These are phyloP conservation scores for Carex sylvatica DNA, from an alignment of 202 grass and related monocot genomes.

Conservation along the genomic window DNA sequence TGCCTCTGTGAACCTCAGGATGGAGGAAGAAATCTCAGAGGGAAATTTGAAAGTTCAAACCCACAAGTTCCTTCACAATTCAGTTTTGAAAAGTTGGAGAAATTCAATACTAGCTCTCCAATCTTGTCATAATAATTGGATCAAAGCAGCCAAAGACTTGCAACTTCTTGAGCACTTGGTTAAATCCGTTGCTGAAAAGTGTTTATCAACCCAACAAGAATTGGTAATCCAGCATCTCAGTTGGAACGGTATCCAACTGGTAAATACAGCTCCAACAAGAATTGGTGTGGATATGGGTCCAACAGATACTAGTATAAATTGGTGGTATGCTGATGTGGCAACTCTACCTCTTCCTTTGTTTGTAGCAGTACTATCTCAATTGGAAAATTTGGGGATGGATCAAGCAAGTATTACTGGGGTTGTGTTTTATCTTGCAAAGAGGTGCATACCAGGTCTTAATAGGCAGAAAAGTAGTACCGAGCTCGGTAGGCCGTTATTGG, in stretches of 20 bases:
- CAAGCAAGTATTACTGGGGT: conserved; percentile 67
- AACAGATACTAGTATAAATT: conserved; percentile 55
- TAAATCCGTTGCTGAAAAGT: conserved; percentile 66
- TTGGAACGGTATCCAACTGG: conserved; percentile 86
- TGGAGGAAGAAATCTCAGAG: conserved; percentile 77
- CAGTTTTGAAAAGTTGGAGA: conserved; percentile 77
- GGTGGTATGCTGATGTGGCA: conserved; percentile 84
- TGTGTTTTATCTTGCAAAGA: conserved; percentile 69
- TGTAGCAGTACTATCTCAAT: conserved; percentile 63
- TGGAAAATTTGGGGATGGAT: conserved; percentile 66
- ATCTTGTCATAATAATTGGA: conserved; percentile 52
- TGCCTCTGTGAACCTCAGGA: conserved; percentile 67
- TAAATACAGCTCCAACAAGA: conserved; percentile 58
- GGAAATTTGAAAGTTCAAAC: conserved; percentile 71
- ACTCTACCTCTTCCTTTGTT: conserved; percentile 69
- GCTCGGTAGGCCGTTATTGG: conserved; percentile 41
- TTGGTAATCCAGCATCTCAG: conserved; percentile 59
- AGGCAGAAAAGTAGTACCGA: conserved; percentile 65
- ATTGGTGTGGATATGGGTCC: conserved; percentile 48
- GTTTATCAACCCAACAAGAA: conserved; percentile 54
- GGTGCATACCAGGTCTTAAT: conserved; percentile 73
- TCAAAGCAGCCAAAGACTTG: conserved; percentile 73
- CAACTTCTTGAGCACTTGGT: conserved; percentile 65
- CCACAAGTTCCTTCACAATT: conserved; percentile 64
- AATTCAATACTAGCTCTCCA: conserved; percentile 71